Conservation (phyloP, 371 early-diverging fungal species). For the Amoeboaphelidium protococcarum region DNA sequence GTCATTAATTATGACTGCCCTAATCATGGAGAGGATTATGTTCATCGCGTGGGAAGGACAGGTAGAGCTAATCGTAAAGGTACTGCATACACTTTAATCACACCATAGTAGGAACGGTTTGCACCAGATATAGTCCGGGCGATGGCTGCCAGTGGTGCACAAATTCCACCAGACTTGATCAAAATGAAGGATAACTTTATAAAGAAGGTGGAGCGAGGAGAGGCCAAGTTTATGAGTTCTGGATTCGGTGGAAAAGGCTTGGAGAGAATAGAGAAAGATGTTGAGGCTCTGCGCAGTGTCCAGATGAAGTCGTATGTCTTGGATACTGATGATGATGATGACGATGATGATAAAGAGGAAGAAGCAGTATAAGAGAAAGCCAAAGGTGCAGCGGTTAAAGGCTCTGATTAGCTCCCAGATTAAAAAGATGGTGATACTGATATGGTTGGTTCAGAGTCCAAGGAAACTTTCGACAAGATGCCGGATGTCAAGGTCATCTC, state of each 20-base stretch:
- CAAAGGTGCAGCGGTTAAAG: too few relatives aligned
- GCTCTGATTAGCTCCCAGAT: too few relatives aligned
- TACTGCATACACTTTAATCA: slow-evolving; percentile 80
- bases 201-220: slow-evolving; percentile 64
- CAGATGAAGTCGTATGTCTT: too few relatives aligned
- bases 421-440: too few relatives aligned
- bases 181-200: slow-evolving; percentile 47
- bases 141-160: slow-evolving; percentile 37
- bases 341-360: too few relatives aligned
- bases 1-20: slow-evolving; percentile 97
- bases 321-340: too few relatives aligned
- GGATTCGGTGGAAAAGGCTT: slow-evolving; percentile 95
- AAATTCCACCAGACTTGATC: slow-evolving; percentile 47
- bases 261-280: slow-evolving; percentile 76
- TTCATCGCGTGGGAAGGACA: slow-evolving; percentile 96
- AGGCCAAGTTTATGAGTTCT: slow-evolving; percentile 43
- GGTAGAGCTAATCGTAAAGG: slow-evolving; percentile 95
- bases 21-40: slow-evolving; percentile 92
- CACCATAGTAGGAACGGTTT: slow-evolving; percentile 71
- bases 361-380: too few relatives aligned
- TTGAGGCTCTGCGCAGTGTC: too few relatives aligned
- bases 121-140: slow-evolving; percentile 83
- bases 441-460: too few relatives aligned
- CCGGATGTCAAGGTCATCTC: too few relatives aligned
- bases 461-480: too few relatives aligned